Conservation (phyloP, 1,284 basidiomycete genomes). For the Cystobasidium slooffiae region DNA sequence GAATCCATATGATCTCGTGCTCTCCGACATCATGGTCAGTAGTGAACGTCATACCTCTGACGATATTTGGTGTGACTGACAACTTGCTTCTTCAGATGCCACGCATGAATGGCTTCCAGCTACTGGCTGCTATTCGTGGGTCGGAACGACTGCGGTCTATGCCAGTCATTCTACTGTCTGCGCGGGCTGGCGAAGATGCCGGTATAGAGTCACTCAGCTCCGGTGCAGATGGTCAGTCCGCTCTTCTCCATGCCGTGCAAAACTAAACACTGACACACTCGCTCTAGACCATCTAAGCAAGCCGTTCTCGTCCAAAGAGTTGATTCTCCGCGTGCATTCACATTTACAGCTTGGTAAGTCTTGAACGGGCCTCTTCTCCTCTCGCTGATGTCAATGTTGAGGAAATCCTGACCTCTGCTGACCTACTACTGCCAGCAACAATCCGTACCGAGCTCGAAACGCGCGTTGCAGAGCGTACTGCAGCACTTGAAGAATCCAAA, state of each 20-base stretch:
- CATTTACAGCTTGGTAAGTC: slow-evolving; percentile 50
- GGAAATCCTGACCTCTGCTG: background rate
- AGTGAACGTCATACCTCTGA: too few relatives aligned
- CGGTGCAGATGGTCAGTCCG: slow-evolving; percentile 51
- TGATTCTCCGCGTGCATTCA: slow-evolving; percentile 51
- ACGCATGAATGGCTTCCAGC: slow-evolving; percentile 48
- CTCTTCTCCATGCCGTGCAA: background rate
- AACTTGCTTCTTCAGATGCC: slow-evolving; percentile 46
- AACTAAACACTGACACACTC: background rate
- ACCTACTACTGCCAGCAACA: slow-evolving; percentile 26
- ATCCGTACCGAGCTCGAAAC: slow-evolving; percentile 52
- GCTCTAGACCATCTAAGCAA: slow-evolving; percentile 45
- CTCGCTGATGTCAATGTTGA: background rate
- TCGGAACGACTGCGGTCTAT: slow-evolving; percentile 47
- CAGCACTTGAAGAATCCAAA: slow-evolving; percentile 51
- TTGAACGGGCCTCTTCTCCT: background rate
- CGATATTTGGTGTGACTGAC: too few relatives aligned
- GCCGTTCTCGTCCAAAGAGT: slow-evolving; percentile 54
- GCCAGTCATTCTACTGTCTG: slow-evolving; percentile 53
- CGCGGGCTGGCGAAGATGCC: slow-evolving; percentile 52
- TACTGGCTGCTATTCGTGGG: slow-evolving; percentile 48
- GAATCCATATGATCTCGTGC: slow-evolving; percentile 48
- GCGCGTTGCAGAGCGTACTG: slow-evolving; percentile 51
- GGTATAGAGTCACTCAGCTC: slow-evolving; percentile 52
- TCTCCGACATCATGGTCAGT: slow-evolving; percentile 52